phyloP scores from a whole-genome alignment of 805 yeast genomes.

The Candida patagonica region DNA sequence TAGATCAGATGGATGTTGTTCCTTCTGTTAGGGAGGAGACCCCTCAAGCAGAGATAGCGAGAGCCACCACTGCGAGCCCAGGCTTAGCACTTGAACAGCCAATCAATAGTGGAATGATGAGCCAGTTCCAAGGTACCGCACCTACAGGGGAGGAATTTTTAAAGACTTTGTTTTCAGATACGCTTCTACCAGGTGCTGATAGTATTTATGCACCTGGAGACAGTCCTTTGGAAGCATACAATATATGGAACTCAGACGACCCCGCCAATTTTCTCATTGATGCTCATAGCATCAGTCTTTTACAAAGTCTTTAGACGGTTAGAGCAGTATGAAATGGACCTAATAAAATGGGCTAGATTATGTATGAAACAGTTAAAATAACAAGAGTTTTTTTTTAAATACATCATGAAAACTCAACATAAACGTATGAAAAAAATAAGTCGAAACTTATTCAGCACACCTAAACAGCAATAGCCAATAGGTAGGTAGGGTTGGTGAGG shows the following conservation, averaged over 20 bases:
- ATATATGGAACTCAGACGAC: background rate
- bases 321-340: background rate
- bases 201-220: background rate
- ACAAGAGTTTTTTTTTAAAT: too few relatives aligned
- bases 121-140: background rate
- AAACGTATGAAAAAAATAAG: background rate
- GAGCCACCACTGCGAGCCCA: too few relatives aligned
- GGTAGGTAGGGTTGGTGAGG: background rate
- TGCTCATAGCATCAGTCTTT: constrained; percentile 12
- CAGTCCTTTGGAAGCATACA: background rate
- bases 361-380: constrained; percentile 1
- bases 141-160: background rate
- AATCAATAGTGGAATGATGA: background rate
- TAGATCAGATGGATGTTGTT: background rate
- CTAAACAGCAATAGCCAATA: background rate
- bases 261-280: constrained; percentile 10
- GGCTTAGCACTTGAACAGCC: background rate
- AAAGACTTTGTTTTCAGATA: background rate
- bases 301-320: constrained; percentile 7
- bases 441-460: background rate
- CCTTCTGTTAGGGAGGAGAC: background rate
- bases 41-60: background rate
- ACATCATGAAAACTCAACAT: constrained; percentile 3
- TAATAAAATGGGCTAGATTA: too few relatives aligned
- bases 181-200: background rate